phyloP scores from a whole-genome alignment of 2,329 filamentous ascomycete genomes.

The Sclerotinia subarctica region DNA sequence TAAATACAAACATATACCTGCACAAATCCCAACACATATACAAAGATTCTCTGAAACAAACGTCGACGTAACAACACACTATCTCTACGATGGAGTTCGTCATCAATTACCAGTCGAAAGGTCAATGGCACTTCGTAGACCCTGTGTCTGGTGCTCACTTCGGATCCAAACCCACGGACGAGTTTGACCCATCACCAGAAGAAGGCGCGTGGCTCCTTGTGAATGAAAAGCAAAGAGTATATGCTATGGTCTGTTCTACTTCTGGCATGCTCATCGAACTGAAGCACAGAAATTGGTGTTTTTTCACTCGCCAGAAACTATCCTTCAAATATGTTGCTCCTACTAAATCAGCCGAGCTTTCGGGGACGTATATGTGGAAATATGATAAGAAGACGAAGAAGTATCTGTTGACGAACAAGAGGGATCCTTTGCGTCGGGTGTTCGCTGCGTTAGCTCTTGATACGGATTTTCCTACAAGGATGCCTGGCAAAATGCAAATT shows the following conservation, averaged over 20 bases:
- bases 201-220: background rate
- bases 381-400: background rate
- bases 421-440: background rate
- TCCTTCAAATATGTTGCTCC: constrained; percentile 4
- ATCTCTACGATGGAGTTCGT: background rate
- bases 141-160: background rate
- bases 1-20: no score
- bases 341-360: background rate
- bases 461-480: background rate
- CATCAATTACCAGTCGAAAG: background rate
- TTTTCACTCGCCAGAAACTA: background rate
- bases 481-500: background rate
- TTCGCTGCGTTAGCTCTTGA: background rate
- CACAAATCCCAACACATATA: background rate
- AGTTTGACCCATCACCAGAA: background rate
- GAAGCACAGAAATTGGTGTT: background rate
- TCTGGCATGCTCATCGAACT: background rate
- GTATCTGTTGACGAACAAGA: background rate
- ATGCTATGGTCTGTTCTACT: background rate
- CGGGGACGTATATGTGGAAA: background rate
- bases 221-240: background rate
- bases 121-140: background rate
- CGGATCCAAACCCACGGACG: background rate
- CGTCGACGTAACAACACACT: background rate
- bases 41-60: background rate